A percentile compares a stretch with the other conserved stretches of the same genome.
These are phyloP conservation scores for Glycine latifolia DNA, from an alignment of 306 rosid species.

Conservation along the genomic window DNA sequence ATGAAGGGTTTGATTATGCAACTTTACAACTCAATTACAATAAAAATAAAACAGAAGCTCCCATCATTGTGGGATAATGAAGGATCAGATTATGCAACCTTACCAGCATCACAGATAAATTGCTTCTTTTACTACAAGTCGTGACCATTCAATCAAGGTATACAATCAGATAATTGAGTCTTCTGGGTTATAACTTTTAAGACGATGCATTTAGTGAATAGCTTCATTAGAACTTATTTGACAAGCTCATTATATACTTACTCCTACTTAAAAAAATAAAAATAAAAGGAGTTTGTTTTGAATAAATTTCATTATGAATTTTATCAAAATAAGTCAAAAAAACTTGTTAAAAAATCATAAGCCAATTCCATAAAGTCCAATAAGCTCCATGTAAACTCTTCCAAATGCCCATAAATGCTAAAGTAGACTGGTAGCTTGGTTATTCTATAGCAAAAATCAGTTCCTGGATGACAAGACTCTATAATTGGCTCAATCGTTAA, in stretches of 20 bases:
- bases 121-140: neutral
- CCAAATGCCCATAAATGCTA: neutral
- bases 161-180: neutral
- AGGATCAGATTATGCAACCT: neutral
- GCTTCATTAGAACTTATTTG: neutral
- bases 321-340: neutral
- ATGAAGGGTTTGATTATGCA: neutral
- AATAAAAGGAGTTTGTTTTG: neutral
- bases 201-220: neutral
- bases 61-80: too few relatives aligned
- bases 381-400: neutral
- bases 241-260: too few relatives aligned
- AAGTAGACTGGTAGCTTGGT: conserved; percentile 14
- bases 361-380: neutral
- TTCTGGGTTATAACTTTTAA: conserved; percentile 18
- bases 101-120: neutral
- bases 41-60: conserved; percentile 23
- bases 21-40: neutral
- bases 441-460: conserved; percentile 6
- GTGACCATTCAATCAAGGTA: too few relatives aligned
- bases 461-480: too few relatives aligned
- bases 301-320: neutral
- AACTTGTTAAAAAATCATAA: neutral
- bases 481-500: too few relatives aligned
- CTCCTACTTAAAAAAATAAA: neutral